Percentiles rank a stretch among this genome's conserved stretches.
phyloP scores from a whole-genome alignment of 164 flowering plant genomes.

The Umbilicus rupestris region DNA sequence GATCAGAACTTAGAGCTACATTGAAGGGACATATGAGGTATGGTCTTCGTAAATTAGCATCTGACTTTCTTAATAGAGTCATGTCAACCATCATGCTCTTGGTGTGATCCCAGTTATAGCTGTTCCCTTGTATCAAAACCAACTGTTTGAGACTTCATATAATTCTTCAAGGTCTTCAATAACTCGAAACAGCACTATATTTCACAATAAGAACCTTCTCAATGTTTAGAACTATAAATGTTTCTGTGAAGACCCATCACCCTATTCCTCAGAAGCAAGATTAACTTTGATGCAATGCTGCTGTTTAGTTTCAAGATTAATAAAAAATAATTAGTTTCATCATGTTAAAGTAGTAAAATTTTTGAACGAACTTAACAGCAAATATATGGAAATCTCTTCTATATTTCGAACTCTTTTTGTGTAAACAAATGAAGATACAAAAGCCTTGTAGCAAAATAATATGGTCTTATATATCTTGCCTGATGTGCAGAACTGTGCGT shows the following conservation, averaged over 20 bases:
- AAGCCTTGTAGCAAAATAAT: not conserved
- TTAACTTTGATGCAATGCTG: not conserved
- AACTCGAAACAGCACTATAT: not conserved
- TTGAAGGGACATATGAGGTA: constrained; percentile 83
- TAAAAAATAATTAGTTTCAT: not conserved
- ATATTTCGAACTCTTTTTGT: not conserved
- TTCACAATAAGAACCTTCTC: not conserved
- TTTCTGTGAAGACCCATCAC: not conserved
- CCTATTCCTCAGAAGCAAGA: not conserved
- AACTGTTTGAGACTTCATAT: too few species aligned
- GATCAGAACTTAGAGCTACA: constrained; percentile 88
- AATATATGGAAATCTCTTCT: not conserved
- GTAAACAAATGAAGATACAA: not conserved
- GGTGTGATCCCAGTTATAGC: not conserved
- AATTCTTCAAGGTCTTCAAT: not conserved
- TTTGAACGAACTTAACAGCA: not conserved
- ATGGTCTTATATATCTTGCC: not conserved
- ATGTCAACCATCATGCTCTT: not conserved
- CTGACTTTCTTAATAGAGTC: not conserved
- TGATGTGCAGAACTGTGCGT: constrained; percentile 60
- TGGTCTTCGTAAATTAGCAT: not conserved
- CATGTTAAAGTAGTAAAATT: not conserved
- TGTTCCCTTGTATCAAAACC: not conserved
- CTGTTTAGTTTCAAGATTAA: not conserved
- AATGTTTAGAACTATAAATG: not conserved